Evolutionary conservation across 176 grass and related monocot species (phyloP), one percentile per base, ranked within the genome.

Genomic region (Musa beccarii): DNA sequence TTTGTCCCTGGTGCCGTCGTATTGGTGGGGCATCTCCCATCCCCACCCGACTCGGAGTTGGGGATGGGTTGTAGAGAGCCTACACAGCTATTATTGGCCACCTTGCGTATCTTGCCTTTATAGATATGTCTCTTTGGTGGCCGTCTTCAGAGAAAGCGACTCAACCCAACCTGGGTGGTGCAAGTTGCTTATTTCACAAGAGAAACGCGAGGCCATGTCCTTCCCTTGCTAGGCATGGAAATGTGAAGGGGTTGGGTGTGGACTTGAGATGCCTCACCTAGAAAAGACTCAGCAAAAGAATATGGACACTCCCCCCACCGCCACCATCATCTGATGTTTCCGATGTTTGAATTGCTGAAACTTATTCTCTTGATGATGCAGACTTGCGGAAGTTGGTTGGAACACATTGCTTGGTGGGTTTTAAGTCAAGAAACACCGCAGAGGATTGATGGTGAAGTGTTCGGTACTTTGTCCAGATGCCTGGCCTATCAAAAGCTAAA

Each of bases 121-220:
- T 70, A 70, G 68, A 51, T 70, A 51, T 51, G 49, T 51, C 43
- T 70, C 68, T 70, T 70, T 51, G 13, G 43, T 70, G 43, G 43
- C 17, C 29, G n/a, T 69, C 67, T 23, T 49, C 49, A 17, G 34
- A 69, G 67, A 69, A 69, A 69, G 67, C 19, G 34, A 69, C 34
- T 14, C 29, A 51, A 20, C 10, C 67, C 67, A 51, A 69, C 67
- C 67, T 69, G 34, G 34, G 34, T 11, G 67, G 16, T 25, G 17
- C 68, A 51, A 70, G 14, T 70, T 70, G 68, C 68, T 70, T 19
- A 50, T 49, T 69, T 10, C 29, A 49, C 66, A 50, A 69, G 16
- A 69, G 66, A 49, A 1, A 49, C 49, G 14, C 34, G n/a, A 70
- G 57, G 2, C 57, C 57, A 61, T 20, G 67, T 34, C n/a, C 9